A percentile compares a stretch with the other conserved stretches of the same genome.
Evolutionary conservation across 495 filamentous ascomycete species (phyloP).

Genomic region (Penicillium mononematosum): DNA sequence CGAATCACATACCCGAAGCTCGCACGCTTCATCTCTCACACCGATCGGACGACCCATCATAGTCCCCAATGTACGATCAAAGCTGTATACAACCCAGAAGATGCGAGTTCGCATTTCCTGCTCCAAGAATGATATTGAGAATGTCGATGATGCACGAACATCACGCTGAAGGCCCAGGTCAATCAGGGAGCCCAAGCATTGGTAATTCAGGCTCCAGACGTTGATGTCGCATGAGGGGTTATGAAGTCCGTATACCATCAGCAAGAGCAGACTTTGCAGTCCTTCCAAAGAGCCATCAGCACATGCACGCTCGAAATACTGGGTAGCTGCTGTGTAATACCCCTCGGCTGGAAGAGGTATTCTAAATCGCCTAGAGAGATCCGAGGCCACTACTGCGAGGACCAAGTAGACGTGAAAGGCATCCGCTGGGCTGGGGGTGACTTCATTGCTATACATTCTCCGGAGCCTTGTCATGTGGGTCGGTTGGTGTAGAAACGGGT

Average conservation of each 20-base stretch:
- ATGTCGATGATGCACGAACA: conserved; percentile 32
- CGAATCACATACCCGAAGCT: conserved; percentile 37
- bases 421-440: conserved; percentile 16
- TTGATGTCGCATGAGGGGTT: conserved; percentile 47
- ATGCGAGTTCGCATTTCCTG: conserved; percentile 50
- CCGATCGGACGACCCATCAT: conserved; percentile 53
- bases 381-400: conserved; percentile 43
- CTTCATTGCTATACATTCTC: conserved; percentile 28
- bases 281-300: conserved; percentile 39
- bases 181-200: conserved; percentile 45
- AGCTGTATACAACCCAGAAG: conserved; percentile 49
- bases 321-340: conserved; percentile 45
- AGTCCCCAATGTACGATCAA: conserved; percentile 47
- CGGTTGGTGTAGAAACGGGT: conserved; percentile 45
- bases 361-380: conserved; percentile 41
- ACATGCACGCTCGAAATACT: conserved; percentile 38
- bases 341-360: conserved; percentile 43
- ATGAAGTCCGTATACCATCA: conserved; percentile 49
- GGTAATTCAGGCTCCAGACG: conserved; percentile 51
- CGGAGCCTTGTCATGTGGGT: conserved; percentile 37
- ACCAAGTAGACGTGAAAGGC: conserved; percentile 49
- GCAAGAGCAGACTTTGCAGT: conserved; percentile 42
- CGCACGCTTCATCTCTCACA: conserved; percentile 50
- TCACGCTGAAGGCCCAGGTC: conserved; percentile 49
- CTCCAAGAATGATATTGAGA: conserved; percentile 39